Conservation (phyloP, 495 filamentous ascomycete species). For the Aspergillus sclerotiicarbonarius region DNA sequence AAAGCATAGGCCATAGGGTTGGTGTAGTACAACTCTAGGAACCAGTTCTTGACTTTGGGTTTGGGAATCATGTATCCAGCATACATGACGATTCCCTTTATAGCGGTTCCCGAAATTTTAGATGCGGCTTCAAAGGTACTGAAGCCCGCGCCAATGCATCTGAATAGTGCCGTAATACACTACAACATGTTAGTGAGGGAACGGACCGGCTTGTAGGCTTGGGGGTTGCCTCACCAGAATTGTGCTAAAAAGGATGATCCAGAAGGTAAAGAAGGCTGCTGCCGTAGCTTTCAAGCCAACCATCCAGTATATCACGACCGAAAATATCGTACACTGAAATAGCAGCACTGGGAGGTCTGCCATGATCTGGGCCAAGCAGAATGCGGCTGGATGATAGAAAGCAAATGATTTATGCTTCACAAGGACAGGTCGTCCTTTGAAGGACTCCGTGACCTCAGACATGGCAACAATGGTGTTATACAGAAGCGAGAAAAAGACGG, state of each 20-base stretch:
- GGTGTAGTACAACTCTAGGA: conserved; percentile 63
- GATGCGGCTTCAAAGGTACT: conserved; percentile 52
- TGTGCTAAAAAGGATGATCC: conserved; percentile 42
- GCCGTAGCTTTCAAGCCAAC: conserved; percentile 46
- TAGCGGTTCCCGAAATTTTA: conserved; percentile 50
- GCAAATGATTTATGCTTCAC: conserved; percentile 75
- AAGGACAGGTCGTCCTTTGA: conserved; percentile 65
- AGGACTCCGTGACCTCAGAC: conserved; percentile 68
- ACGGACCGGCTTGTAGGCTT: background rate
- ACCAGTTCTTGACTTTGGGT: conserved; percentile 64
- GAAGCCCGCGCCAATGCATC: conserved; percentile 49
- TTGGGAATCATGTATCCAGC: conserved; percentile 57
- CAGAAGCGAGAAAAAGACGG: conserved; percentile 69
- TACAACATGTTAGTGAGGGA: conserved; percentile 8
- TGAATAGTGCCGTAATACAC: conserved; percentile 52
- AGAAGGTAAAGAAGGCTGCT: conserved; percentile 53
- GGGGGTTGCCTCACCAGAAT: conserved; percentile 17
- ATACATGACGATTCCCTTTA: conserved; percentile 54
- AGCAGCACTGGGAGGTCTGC: conserved; percentile 67
- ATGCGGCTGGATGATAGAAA: conserved; percentile 72
- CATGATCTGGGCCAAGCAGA: conserved; percentile 66
- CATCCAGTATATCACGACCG: conserved; percentile 76
- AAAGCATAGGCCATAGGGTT: conserved; percentile 68
- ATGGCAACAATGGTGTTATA: conserved; percentile 73
- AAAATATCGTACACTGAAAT: conserved; percentile 63